Base-by-base conservation (phyloP, 163 green algal genomes). In the Chlorella variabilis region DNA sequence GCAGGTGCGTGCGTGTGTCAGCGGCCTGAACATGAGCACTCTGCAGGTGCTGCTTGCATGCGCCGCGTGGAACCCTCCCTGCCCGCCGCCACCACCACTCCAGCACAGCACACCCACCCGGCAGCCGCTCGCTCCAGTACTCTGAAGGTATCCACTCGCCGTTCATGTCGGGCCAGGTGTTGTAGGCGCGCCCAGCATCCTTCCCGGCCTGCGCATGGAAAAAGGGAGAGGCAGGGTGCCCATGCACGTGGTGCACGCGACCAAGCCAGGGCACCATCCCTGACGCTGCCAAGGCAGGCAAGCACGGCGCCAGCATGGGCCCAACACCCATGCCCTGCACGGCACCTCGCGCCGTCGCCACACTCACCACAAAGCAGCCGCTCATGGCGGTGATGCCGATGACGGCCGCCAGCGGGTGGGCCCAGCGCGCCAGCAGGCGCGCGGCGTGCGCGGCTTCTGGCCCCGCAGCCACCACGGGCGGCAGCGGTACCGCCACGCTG, bases 161-260 rank as follows among this genome's bases (percentile, higher is more conserved):
- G 58, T 90, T 90, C 97, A 99, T 99, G 36, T 92, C 81, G 1
- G 97, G 97, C 80, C 97, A 99, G 0, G 95, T 98, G 90, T 99
- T 99, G 95, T 95, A 99, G 15, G 96, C 96, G n/a, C 89, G 93
- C 2, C 97, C 97, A 31, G 96, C 96, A 73, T 99, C 94, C 82
- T 96, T 89, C 36, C 96, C 96, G 41, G 94, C 86, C 45, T 54
- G n/a, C n/a, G n/a, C n/a, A n/a, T n/a, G n/a, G n/a, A n/a, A n/a
- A n/a, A n/a, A n/a, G n/a, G n/a, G n/a, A 54, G 45, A 54, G 45
- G 45, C 45, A 54, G 11, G 45, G 45, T 23, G 15, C 38, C 94
- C 93, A 86, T 94, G 92, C 2, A 84, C 90, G 96, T 96, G 0
- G 96, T 99, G 1, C 98, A 48, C 2, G 88, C 94, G 20, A 99